A percentile compares a stretch with the other conserved stretches of the same genome.
Conservation (phyloP, 2,329 filamentous ascomycete species). For the Lachnellula cervina region DNA sequence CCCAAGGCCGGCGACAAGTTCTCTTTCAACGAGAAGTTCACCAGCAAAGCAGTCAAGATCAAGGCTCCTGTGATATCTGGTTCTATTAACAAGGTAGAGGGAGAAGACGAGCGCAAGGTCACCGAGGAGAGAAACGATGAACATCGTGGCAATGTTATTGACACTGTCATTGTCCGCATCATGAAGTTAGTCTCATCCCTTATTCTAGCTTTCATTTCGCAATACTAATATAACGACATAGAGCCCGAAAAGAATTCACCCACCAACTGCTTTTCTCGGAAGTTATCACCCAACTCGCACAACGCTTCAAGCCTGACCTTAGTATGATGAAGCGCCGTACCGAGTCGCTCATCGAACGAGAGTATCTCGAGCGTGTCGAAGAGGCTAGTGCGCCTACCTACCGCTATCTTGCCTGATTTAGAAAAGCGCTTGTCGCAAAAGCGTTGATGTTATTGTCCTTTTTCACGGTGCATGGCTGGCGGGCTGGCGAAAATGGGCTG, state of each 20-base stretch:
- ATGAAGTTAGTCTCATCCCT: conserved; percentile 64
- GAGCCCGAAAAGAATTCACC: conserved; percentile 66
- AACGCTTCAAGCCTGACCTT: conserved; percentile 71
- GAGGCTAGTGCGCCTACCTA: conserved; percentile 58
- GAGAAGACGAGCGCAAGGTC: conserved; percentile 58
- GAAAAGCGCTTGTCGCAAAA: neutral
- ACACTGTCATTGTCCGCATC: conserved; percentile 73
- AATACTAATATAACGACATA: conserved; percentile 40
- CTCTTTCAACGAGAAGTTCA: conserved; percentile 75
- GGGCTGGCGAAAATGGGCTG: neutral
- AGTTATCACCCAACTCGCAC: conserved; percentile 63
- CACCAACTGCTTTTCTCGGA: conserved; percentile 68
- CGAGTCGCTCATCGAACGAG: conserved; percentile 69
- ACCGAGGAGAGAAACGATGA: conserved; percentile 75
- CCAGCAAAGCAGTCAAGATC: conserved; percentile 78
- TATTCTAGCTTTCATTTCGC: neutral
- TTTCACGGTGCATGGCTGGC: conserved; percentile 1
- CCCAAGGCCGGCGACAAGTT: conserved; percentile 70
- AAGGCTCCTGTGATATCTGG: conserved; percentile 79
- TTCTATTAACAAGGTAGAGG: conserved; percentile 79
- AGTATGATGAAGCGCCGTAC: conserved; percentile 77
- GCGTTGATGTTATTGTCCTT: neutral
- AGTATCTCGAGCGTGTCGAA: conserved; percentile 75
- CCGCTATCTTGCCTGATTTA: conserved; percentile 59
- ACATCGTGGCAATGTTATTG: conserved; percentile 64